phyloP scores from a whole-genome alignment of 75 land plant genomes.

The Cryptomeria japonica region DNA sequence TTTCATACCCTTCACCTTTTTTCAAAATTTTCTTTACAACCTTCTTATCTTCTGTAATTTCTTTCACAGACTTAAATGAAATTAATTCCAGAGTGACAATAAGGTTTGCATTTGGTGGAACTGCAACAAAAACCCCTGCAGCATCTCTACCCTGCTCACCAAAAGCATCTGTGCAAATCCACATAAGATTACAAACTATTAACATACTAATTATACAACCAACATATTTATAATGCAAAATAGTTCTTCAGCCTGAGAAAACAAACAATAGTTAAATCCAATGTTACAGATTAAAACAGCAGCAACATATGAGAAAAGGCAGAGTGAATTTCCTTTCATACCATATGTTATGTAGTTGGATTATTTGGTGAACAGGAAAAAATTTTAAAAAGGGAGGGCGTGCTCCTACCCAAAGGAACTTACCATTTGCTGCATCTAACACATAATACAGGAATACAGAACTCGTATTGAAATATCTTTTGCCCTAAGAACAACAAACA shows the following conservation, averaged over 20 bases:
- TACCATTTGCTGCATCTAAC: not conserved
- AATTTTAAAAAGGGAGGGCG: not conserved
- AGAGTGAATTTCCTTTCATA: not conserved
- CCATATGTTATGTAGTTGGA: not conserved
- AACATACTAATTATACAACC: not conserved
- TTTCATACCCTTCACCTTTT: slow-evolving; percentile 41
- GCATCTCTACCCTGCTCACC: slow-evolving; percentile 35
- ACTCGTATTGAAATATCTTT: not conserved
- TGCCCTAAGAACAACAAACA: not conserved
- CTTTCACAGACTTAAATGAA: slow-evolving; percentile 50
- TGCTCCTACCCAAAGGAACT: not conserved
- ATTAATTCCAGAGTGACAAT: slow-evolving; percentile 40
- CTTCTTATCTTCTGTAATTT: slow-evolving; percentile 47
- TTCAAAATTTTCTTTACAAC: slow-evolving; percentile 47
- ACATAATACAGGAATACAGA: not conserved
- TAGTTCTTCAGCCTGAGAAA: not conserved
- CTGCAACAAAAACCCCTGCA: slow-evolving; percentile 25
- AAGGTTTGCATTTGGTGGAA: slow-evolving; percentile 41
- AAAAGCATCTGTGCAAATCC: slow-evolving; percentile 44
- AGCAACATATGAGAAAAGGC: not conserved
- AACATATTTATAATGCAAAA: not conserved
- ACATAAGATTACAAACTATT: not conserved
- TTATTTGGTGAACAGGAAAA: not conserved
- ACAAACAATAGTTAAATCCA: not conserved
- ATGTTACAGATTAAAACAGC: not conserved